Conservation (phyloP, 2,329 filamentous ascomycete genomes). For the Fusarium chaquense region DNA sequence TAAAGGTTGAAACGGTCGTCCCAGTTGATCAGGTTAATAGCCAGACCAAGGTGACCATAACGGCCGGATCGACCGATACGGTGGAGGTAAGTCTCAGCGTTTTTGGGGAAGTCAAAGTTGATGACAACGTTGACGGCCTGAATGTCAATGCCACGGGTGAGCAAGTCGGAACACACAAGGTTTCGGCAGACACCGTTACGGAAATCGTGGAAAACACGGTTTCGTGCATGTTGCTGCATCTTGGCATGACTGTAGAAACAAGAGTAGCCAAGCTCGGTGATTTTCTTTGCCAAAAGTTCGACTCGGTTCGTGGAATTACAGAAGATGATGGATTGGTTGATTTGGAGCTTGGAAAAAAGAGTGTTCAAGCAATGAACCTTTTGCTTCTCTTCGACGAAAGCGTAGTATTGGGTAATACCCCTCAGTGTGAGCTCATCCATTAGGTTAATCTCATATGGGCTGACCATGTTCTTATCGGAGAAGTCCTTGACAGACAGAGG, state of each 20-base stretch:
- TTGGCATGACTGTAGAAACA: conserved; percentile 99
- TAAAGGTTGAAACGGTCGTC: conserved; percentile 99
- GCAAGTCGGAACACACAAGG: conserved; percentile 94
- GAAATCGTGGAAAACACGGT: conserved; percentile 99
- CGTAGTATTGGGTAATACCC: conserved; percentile 99
- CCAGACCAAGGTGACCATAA: conserved; percentile 95
- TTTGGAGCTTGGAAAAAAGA: conserved; percentile 97
- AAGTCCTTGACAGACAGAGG: conserved; percentile 97
- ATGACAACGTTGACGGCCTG: conserved; percentile 99
- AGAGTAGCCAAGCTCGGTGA: conserved; percentile 98
- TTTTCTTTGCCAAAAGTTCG: conserved; percentile 97
- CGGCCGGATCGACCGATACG: conserved; percentile 97
- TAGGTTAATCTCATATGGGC: conserved; percentile 97
- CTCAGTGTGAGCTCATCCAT: conserved; percentile 99
- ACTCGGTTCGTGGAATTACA: conserved; percentile 99
- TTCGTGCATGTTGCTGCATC: conserved; percentile 96
- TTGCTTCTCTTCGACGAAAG: conserved; percentile 98
- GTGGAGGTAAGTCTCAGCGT: conserved; percentile 98
- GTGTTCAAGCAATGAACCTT: conserved; percentile 99
- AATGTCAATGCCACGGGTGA: conserved; percentile 99
- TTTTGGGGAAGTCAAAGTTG: conserved; percentile 99
- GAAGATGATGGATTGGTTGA: conserved; percentile 99
- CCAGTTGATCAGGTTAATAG: conserved; percentile 99
- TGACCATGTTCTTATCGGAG: conserved; percentile 97
- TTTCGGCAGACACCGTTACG: conserved; percentile 98